Conservation (phyloP, 768 basidiomycete genomes). For the Boletus subparvulus region DNA sequence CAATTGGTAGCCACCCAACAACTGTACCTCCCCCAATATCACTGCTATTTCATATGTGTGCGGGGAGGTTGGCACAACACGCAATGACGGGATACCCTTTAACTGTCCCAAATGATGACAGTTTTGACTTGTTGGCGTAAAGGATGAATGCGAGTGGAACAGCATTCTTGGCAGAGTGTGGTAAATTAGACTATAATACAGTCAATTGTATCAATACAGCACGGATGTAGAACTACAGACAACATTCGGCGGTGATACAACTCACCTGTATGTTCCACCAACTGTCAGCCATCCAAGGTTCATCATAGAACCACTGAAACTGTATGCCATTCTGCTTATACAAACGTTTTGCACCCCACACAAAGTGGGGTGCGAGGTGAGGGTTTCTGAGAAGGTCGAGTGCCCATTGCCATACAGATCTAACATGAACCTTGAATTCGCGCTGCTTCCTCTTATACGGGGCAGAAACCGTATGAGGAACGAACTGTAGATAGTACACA, state of each 20-base stretch:
- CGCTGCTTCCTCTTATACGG: conserved; percentile 5
- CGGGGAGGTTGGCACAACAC: conserved; percentile 16
- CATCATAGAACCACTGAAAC: too few relatives aligned
- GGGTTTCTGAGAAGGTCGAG: too few relatives aligned
- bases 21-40: conserved; percentile 15
- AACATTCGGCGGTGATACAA: neutral
- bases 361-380: too few relatives aligned
- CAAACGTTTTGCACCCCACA: too few relatives aligned
- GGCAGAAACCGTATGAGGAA: neutral
- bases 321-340: too few relatives aligned
- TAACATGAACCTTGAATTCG: neutral
- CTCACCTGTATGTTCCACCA: conserved; percentile 40
- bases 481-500: neutral
- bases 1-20: conserved; percentile 19
- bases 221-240: too few relatives aligned
- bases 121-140: neutral
- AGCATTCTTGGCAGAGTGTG: neutral
- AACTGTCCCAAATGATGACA: conserved; percentile 12
- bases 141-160: neutral
- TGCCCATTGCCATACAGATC: neutral
- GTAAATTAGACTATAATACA: neutral
- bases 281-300: too few relatives aligned
- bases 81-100: conserved; percentile 9
- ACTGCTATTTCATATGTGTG: conserved; percentile 13
- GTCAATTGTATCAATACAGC: neutral